Percentiles rank a stretch among this genome's conserved stretches.
phyloP scores from a whole-genome alignment of 805 yeast genomes.

The Cyberlindnera suaveolens region DNA sequence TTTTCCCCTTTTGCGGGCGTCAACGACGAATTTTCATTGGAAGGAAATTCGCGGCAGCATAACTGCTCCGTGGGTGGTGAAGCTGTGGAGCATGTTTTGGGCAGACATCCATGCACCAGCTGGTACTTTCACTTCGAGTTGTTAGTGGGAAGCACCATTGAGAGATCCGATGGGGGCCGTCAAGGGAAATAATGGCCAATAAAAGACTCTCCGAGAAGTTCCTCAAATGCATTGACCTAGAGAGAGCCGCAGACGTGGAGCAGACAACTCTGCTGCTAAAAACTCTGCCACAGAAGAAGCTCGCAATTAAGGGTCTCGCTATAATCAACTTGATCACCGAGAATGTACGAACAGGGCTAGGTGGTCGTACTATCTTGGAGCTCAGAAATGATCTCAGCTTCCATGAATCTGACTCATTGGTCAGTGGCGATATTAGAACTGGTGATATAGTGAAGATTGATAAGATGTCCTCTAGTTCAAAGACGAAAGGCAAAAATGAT shows the following conservation, averaged over 20 bases:
- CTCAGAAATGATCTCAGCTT: conserved; percentile 47
- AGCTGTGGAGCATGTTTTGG: neutral
- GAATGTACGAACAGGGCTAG: conserved; percentile 70
- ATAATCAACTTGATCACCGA: conserved; percentile 55
- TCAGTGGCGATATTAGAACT: conserved; percentile 49
- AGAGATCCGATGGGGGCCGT: too few species aligned
- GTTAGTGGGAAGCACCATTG: too few species aligned
- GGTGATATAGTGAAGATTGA: conserved; percentile 76
- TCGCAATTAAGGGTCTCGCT: conserved; percentile 74
- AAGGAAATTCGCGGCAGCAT: neutral
- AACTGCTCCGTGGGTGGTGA: neutral
- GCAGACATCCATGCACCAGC: too few species aligned
- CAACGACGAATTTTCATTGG: conserved; percentile 2
- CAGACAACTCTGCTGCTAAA: conserved; percentile 33
- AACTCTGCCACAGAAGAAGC: conserved; percentile 50
- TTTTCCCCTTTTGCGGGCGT: neutral
- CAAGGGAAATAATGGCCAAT: neutral
- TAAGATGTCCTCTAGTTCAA: conserved; percentile 23
- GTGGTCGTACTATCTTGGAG: conserved; percentile 68
- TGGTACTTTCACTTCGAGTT: too few species aligned
- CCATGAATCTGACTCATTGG: conserved; percentile 28
- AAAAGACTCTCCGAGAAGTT: conserved; percentile 12
- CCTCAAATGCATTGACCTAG: conserved; percentile 14
- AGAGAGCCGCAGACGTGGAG: conserved; percentile 18
- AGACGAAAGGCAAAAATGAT: conserved; percentile 11